phyloP scores from a whole-genome alignment of 805 yeast species.

The Starmerella apis region DNA sequence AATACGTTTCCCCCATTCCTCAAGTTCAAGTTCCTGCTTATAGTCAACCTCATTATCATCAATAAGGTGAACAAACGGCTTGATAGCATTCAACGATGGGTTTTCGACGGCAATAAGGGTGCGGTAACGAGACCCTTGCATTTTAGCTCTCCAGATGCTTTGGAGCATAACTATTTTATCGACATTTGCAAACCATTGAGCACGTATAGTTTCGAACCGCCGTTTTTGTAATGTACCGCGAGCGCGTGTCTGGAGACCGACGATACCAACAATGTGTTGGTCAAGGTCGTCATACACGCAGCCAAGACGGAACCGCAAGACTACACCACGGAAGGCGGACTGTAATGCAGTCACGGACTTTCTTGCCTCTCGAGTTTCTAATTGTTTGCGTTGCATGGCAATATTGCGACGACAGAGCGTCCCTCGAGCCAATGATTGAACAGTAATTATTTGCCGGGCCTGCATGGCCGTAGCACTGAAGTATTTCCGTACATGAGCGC shows the following conservation, averaged over 20 bases:
- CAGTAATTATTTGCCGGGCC: conserved; percentile 8
- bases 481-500: conserved; percentile 35
- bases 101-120: conserved; percentile 56
- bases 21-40: conserved; percentile 61
- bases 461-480: conserved; percentile 7
- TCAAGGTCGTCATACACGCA: conserved; percentile 31
- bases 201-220: conserved; percentile 27
- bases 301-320: conserved; percentile 31
- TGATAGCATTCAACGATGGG: conserved; percentile 69
- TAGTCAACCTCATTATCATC: conserved; percentile 65
- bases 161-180: conserved; percentile 63
- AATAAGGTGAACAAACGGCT: conserved; percentile 63
- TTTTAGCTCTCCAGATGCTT: conserved; percentile 55
- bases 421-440: conserved; percentile 55
- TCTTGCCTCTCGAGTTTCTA: neutral
- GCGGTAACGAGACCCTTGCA: conserved; percentile 62
- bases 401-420: conserved; percentile 23
- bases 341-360: conserved; percentile 29
- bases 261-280: conserved; percentile 27
- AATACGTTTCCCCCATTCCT: conserved; percentile 56
- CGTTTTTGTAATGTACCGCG: conserved; percentile 31
- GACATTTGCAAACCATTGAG: conserved; percentile 46
- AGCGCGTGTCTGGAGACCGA: conserved; percentile 30
- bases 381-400: neutral
- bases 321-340: conserved; percentile 32